A percentile compares a stretch with the other conserved stretches of the same genome.
These are phyloP conservation scores for Aspergillus sparsus DNA, from an alignment of 495 filamentous ascomycete species.

Conservation along the genomic window DNA sequence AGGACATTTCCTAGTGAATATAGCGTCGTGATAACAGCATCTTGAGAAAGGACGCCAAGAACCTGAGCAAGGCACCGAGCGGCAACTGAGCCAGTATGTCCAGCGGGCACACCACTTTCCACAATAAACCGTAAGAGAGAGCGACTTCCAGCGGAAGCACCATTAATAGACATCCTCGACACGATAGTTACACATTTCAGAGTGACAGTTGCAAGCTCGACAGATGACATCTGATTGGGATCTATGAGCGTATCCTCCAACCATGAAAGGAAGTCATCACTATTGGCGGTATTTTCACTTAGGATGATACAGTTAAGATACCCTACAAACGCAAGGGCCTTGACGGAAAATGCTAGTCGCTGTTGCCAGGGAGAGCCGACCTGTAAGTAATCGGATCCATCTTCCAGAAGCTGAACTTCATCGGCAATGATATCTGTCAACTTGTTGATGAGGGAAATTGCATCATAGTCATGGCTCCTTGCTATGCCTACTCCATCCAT, in stretches of 20 bases:
- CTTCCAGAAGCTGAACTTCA: constrained; percentile 83
- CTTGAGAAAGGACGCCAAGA: constrained; percentile 78
- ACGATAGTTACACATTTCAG: constrained; percentile 81
- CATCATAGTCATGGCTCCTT: constrained; percentile 45
- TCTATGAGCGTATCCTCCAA: constrained; percentile 77
- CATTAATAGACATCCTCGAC: constrained; percentile 67
- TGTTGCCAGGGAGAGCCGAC: constrained; percentile 87
- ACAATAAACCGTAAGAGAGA: constrained; percentile 82
- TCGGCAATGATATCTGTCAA: constrained; percentile 75
- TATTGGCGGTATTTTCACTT: constrained; percentile 76
- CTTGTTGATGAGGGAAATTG: constrained; percentile 58
- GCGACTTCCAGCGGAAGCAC: constrained; percentile 76
- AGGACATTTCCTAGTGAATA: constrained; percentile 93
- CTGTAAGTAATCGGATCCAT: constrained; percentile 82
- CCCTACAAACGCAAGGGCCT: constrained; percentile 75
- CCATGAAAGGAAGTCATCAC: constrained; percentile 82
- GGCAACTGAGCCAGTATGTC: constrained; percentile 67
- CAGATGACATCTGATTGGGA: constrained; percentile 75
- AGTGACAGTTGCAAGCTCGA: constrained; percentile 69
- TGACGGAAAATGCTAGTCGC: constrained; percentile 79
- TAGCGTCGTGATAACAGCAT: constrained; percentile 89
- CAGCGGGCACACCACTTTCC: constrained; percentile 65
- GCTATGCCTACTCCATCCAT: constrained; percentile 55
- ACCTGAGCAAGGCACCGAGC: constrained; percentile 79
- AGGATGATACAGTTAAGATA: constrained; percentile 82